Conservation (phyloP, 805 yeast genomes). For the Wickerhamomyces ciferrii region DNA sequence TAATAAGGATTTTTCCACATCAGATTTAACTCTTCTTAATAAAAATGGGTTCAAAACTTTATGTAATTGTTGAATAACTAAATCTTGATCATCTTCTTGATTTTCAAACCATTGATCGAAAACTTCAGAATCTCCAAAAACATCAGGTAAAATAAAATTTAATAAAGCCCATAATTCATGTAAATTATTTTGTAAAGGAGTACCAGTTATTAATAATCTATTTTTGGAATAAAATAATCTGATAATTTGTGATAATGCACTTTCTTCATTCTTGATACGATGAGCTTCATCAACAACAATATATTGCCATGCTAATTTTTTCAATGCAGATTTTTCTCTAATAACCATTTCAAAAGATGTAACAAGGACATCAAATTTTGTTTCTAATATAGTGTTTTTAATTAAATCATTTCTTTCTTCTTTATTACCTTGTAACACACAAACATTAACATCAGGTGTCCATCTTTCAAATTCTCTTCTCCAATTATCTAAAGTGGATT, state of each 20-base stretch:
- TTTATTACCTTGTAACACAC: constrained; percentile 86
- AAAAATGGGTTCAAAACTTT: constrained; percentile 84
- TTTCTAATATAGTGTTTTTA: constrained; percentile 51
- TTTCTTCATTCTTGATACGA: constrained; percentile 91
- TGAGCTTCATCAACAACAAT: constrained; percentile 95
- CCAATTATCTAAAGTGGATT: constrained; percentile 96
- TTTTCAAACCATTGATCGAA: constrained; percentile 91
- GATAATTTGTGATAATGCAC: constrained; percentile 87
- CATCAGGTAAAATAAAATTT: constrained; percentile 89
- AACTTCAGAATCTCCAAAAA: constrained; percentile 83
- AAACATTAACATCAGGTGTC: constrained; percentile 90
- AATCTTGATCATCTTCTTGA: constrained; percentile 59
- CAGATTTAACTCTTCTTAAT: constrained; percentile 84
- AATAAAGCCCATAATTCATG: constrained; percentile 96
- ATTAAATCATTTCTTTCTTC: constrained; percentile 67
- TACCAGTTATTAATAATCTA: constrained; percentile 87
- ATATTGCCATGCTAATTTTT: constrained; percentile 89
- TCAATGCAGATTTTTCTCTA: constrained; percentile 76
- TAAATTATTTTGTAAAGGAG: constrained; percentile 90
- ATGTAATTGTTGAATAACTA: constrained; percentile 83
- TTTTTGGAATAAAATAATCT: constrained; percentile 82
- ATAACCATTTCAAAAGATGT: constrained; percentile 93
- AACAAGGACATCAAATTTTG: constrained; percentile 84
- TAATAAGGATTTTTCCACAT: constrained; percentile 83
- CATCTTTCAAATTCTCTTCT: constrained; percentile 88